phyloP scores from a whole-genome alignment of 1,284 basidiomycete genomes.

The Ganoderma lucidum region DNA sequence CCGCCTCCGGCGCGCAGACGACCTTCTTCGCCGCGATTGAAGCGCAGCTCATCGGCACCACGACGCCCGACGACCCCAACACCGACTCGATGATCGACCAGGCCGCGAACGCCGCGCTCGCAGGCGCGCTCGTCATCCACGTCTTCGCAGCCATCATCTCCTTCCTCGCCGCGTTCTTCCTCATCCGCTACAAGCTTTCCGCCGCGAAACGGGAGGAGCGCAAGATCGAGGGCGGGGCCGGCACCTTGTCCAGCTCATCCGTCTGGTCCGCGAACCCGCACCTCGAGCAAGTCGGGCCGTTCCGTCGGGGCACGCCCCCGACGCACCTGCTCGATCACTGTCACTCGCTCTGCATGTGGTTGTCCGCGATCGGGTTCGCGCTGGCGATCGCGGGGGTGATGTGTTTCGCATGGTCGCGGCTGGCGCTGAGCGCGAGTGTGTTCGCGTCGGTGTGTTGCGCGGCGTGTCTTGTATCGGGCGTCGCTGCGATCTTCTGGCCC shows the following conservation, averaged over 20 bases:
- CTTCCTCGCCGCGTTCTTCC: slow-evolving; percentile 64
- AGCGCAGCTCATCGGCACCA: slow-evolving; percentile 57
- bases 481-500: slow-evolving; percentile 35
- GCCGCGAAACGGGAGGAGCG: slow-evolving; percentile 54
- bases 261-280: slow-evolving; percentile 51
- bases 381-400: slow-evolving; percentile 58
- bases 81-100: slow-evolving; percentile 38
- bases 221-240: slow-evolving; percentile 29
- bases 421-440: slow-evolving; percentile 51
- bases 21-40: slow-evolving; percentile 71
- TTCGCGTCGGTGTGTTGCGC: slow-evolving; percentile 52
- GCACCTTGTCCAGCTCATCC: slow-evolving; percentile 12
- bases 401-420: slow-evolving; percentile 57
- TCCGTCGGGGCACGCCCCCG: slow-evolving; percentile 45
- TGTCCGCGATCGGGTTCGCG: slow-evolving; percentile 59
- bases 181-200: slow-evolving; percentile 61
- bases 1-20: slow-evolving; percentile 47
- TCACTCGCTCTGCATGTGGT: slow-evolving; percentile 56
- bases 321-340: slow-evolving; percentile 56
- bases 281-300: slow-evolving; percentile 48
- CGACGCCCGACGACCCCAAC: slow-evolving; percentile 38
- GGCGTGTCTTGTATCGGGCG: slow-evolving; percentile 43
- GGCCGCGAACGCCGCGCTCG: slow-evolving; percentile 54
- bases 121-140: slow-evolving; percentile 62
- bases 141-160: slow-evolving; percentile 65